phyloP scores from a whole-genome alignment of 148 eudicot species.

The Chenopodium quinoa region DNA sequence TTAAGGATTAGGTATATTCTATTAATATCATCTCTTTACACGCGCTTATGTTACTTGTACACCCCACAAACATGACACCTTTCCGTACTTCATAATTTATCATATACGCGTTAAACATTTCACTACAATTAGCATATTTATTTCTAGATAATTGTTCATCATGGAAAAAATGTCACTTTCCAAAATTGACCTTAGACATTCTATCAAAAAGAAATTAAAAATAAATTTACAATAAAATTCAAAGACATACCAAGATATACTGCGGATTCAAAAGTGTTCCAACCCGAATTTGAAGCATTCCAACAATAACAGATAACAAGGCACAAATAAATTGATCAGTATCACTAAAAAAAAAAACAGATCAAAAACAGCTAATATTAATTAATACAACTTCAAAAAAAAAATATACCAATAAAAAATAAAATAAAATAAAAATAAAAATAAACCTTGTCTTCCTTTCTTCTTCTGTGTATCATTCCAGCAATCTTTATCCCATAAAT shows the following conservation, averaged over 20 bases:
- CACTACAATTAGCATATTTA: too few species aligned
- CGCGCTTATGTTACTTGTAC: too few species aligned
- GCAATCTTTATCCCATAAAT: slow-evolving; percentile 87
- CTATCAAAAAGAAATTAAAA: too few species aligned
- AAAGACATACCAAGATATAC: slow-evolving; percentile 74
- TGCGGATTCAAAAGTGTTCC: slow-evolving; percentile 32
- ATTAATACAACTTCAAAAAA: too few species aligned
- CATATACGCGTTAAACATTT: too few species aligned
- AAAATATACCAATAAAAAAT: neutral
- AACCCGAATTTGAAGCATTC: slow-evolving; percentile 19
- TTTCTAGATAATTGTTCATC: too few species aligned
- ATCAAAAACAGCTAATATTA: neutral
- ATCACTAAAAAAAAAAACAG: neutral
- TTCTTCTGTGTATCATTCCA: slow-evolving; percentile 79
- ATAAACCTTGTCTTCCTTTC: slow-evolving; percentile 88
- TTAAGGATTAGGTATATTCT: too few species aligned
- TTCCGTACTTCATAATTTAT: too few species aligned
- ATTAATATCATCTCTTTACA: too few species aligned
- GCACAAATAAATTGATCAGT: slow-evolving; percentile 13
- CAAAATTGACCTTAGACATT: too few species aligned
- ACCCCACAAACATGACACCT: too few species aligned
- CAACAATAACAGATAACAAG: slow-evolving; percentile 11
- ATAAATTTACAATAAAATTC: neutral
- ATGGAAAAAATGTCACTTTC: too few species aligned
- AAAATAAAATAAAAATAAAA: neutral